These are phyloP conservation scores for Cercospora brassicicola DNA, from an alignment of 2,329 filamentous ascomycete genomes.

Conservation along the genomic window DNA sequence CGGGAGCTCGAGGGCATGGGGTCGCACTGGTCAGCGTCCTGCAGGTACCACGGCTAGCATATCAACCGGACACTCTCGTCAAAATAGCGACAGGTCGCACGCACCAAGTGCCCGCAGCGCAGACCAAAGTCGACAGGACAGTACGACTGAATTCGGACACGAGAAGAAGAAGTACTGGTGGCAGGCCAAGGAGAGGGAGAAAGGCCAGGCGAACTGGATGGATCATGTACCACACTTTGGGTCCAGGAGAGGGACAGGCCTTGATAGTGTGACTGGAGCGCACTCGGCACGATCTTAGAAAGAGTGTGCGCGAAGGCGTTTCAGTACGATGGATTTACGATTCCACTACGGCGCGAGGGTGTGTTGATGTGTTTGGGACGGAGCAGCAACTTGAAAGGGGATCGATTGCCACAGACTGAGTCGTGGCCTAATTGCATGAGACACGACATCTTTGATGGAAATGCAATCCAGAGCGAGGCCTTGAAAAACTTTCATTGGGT, in stretches of 20 bases:
- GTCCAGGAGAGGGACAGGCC: constrained; percentile 44
- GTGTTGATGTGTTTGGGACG: neutral
- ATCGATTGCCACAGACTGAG: neutral
- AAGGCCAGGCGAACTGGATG: constrained; percentile 45
- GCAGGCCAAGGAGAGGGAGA: constrained; percentile 34
- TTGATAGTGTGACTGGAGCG: constrained; percentile 39
- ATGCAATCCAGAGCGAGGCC: neutral
- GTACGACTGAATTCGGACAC: neutral
- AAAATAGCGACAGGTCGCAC: constrained; percentile 22
- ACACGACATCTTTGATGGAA: constrained; percentile 1
- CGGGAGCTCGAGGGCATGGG: constrained; percentile 12
- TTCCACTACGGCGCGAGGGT: constrained; percentile 9
- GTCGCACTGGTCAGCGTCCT: constrained; percentile 9
- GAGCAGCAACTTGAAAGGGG: neutral
- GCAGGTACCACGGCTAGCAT: constrained; percentile 16
- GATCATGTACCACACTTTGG: constrained; percentile 45
- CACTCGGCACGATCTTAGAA: constrained; percentile 34
- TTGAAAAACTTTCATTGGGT: neutral
- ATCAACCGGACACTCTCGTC: constrained; percentile 26
- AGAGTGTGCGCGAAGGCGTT: neutral
- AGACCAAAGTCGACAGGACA: neutral
- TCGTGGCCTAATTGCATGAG: constrained; percentile 2
- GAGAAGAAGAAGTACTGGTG: constrained; percentile 33
- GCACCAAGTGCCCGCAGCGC: neutral
- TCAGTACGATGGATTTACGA: constrained; percentile 8